phyloP scores from a whole-genome alignment of 768 basidiomycete genomes.

The Psilocybe cyanescens region DNA sequence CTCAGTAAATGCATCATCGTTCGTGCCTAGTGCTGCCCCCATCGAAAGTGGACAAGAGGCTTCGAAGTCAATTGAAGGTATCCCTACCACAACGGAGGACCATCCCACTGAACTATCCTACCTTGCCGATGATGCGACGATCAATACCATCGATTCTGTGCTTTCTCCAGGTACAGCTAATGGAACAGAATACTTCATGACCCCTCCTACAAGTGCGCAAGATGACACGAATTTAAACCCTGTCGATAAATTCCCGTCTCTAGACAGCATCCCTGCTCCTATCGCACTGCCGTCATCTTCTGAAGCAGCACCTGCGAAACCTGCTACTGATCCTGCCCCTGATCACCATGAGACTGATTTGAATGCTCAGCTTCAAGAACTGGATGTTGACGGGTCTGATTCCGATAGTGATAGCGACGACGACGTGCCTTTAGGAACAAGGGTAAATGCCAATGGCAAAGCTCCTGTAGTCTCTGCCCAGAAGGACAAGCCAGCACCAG shows the following conservation, averaged over 20 bases:
- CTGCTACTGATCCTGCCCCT: slow-evolving; percentile 17
- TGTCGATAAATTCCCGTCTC: slow-evolving; percentile 30
- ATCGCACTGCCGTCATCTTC: slow-evolving; percentile 37
- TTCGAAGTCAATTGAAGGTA: slow-evolving; percentile 9
- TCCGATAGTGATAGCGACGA: slow-evolving; percentile 55
- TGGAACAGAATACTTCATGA: slow-evolving; percentile 61
- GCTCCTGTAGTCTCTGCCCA: not conserved
- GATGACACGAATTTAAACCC: slow-evolving; percentile 17
- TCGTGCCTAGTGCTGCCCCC: not conserved
- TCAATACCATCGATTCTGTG: slow-evolving; percentile 6
- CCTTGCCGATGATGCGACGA: slow-evolving; percentile 9
- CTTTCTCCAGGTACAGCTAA: slow-evolving; percentile 33
- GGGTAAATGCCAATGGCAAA: slow-evolving; percentile 15
- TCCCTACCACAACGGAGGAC: not conserved
- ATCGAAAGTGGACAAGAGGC: slow-evolving; percentile 1
- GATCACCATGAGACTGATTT: slow-evolving; percentile 53
- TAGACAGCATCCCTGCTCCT: slow-evolving; percentile 43
- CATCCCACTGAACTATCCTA: slow-evolving; percentile 18
- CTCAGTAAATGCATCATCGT: not conserved
- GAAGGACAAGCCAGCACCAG: not conserved
- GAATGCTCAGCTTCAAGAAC: slow-evolving; percentile 53
- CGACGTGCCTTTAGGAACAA: slow-evolving; percentile 35
- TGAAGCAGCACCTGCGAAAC: slow-evolving; percentile 20
- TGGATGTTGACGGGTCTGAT: slow-evolving; percentile 62
- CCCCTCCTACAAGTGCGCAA: slow-evolving; percentile 53